Percentiles rank a stretch among this genome's conserved stretches.
Evolutionary conservation across 2,329 filamentous ascomycete genomes (phyloP).

Genomic region (Phyllosticta citrichinensis): DNA sequence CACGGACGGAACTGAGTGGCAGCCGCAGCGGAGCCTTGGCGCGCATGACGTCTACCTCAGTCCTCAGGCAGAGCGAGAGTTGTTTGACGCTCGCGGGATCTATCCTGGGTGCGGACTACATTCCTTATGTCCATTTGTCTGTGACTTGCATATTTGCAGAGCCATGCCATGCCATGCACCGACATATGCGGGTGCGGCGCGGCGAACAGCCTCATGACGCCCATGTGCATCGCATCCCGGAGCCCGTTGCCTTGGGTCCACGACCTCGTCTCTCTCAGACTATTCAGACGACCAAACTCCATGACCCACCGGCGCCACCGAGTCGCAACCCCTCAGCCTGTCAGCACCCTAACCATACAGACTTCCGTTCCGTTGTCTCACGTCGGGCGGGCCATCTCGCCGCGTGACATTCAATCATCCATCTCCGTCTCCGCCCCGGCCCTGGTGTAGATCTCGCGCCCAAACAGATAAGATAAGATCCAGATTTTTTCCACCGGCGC

Average conservation of each 20-base stretch:
- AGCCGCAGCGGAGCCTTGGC: background rate
- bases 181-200: background rate
- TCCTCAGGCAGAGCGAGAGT: too few species aligned
- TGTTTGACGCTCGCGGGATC: background rate
- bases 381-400: background rate
- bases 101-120: background rate
- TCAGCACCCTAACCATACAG: background rate
- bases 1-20: background rate
- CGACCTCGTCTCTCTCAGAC: background rate
- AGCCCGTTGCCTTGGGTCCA: background rate
- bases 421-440: background rate
- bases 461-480: background rate
- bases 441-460: conserved; percentile 6
- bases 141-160: background rate
- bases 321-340: background rate
- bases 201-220: background rate
- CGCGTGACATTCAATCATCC: background rate
- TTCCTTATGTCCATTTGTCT: background rate
- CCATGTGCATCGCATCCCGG: background rate
- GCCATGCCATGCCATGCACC: background rate
- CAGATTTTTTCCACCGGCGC: conserved; percentile 8
- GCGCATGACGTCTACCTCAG: background rate
- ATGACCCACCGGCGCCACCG: background rate
- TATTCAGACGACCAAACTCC: background rate
- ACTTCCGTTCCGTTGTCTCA: background rate